Percentiles rank a stretch among this genome's conserved stretches.
Evolutionary conservation across 805 yeast species (phyloP).

Genomic region (Zygosaccharomyces kombuchaensis): DNA sequence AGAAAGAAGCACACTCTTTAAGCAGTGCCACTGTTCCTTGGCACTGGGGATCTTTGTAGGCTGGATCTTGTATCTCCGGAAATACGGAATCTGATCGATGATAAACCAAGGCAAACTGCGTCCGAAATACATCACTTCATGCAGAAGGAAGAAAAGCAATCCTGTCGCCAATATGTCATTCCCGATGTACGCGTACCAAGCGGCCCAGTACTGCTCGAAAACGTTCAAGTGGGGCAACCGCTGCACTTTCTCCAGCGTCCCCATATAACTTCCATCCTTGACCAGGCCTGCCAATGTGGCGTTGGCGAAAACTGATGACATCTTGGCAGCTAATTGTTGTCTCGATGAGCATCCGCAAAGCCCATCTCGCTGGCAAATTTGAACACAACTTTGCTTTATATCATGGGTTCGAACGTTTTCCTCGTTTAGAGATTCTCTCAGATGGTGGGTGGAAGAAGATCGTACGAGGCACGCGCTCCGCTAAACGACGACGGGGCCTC

Average conservation of each 20-base stretch:
- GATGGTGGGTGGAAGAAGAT: no score
- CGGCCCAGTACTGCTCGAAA: constrained; percentile 78
- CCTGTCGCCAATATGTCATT: constrained; percentile 95
- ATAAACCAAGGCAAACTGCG: constrained; percentile 91
- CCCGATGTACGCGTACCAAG: constrained; percentile 77
- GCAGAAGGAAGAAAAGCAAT: constrained; percentile 70
- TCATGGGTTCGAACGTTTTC: no score
- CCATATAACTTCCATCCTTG: constrained; percentile 30
- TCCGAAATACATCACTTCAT: constrained; percentile 87
- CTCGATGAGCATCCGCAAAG: no score
- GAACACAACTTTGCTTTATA: no score
- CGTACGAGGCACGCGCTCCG: no score
- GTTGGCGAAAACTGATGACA: constrained; percentile 36
- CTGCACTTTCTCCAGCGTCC: constrained; percentile 37
- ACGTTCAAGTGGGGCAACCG: constrained; percentile 41
- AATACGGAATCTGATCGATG: constrained; percentile 79
- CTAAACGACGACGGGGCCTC: no score
- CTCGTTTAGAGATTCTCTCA: no score
- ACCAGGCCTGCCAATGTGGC: constrained; percentile 29
- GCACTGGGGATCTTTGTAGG: constrained; percentile 74
- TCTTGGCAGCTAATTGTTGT: constrained; percentile 3
- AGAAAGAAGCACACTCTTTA: constrained; percentile 74
- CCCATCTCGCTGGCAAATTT: no score
- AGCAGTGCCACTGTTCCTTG: constrained; percentile 89
- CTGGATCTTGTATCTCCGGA: constrained; percentile 85